Evolutionary conservation across 805 yeast species (phyloP).

Genomic region (Candida ficus): DNA sequence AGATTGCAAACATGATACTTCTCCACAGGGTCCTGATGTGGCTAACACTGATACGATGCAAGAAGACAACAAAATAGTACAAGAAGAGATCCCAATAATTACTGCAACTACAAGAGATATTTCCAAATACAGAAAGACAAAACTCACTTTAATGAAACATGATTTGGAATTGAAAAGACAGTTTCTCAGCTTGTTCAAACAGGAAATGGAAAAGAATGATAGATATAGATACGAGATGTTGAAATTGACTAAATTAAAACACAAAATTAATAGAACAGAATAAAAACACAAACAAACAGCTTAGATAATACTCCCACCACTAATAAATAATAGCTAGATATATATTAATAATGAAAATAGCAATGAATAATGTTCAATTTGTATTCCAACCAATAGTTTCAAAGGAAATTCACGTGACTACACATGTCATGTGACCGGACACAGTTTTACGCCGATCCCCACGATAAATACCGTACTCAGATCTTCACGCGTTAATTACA

Average conservation of each 20-base stretch:
- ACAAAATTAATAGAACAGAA: not conserved
- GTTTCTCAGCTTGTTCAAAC: constrained; percentile 1
- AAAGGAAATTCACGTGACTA: not conserved
- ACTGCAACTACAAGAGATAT: not conserved
- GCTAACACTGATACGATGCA: not conserved
- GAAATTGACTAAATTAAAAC: not conserved
- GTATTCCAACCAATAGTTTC: not conserved
- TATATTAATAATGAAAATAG: too few species aligned
- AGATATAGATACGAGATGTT: not conserved
- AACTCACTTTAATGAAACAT: constrained; percentile 3
- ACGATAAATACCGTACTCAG: not conserved
- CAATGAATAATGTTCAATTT: too few species aligned
- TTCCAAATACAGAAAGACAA: not conserved
- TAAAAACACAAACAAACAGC: not conserved
- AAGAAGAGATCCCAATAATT: too few species aligned
- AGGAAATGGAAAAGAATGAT: not conserved
- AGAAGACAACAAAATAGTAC: not conserved
- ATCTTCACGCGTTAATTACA: not conserved
- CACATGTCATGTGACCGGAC: not conserved
- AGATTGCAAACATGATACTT: constrained; percentile 1
- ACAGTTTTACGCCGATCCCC: not conserved
- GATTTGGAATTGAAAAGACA: constrained; percentile 11
- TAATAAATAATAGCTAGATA: not conserved
- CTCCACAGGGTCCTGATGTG: too few species aligned
- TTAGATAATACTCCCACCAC: too few species aligned